Evolutionary conservation across 176 grass and related monocot genomes (phyloP).

Genomic region (Triticum dicoccoides): DNA sequence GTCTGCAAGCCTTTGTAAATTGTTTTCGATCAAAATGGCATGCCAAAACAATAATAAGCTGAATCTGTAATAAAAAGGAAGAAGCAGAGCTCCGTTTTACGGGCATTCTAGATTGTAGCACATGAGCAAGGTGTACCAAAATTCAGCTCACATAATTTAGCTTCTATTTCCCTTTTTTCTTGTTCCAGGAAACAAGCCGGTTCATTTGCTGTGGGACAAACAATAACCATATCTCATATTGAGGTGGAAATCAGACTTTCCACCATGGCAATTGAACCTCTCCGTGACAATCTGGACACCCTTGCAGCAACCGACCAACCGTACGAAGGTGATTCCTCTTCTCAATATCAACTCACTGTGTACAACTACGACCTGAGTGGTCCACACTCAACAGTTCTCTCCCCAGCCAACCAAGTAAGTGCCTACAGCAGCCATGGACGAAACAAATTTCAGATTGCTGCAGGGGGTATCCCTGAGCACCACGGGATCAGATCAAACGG

Average conservation of each 20-base stretch:
- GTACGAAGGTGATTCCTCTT: neutral
- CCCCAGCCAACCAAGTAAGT: neutral
- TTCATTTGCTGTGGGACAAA: neutral
- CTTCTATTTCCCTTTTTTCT: neutral
- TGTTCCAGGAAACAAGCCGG: neutral
- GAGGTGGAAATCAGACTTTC: neutral
- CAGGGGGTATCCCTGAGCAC: neutral
- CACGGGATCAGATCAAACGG: constrained; percentile 19
- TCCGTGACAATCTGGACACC: neutral
- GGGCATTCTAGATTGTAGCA: neutral
- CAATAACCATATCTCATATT: neutral
- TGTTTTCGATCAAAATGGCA: neutral
- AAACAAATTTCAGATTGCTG: neutral
- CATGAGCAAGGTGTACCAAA: neutral
- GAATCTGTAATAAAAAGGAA: neutral
- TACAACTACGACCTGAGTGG: neutral
- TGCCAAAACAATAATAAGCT: neutral
- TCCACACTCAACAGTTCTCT: neutral
- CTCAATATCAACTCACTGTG: neutral
- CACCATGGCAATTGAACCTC: constrained; percentile 17
- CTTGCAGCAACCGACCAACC: neutral
- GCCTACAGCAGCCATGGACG: neutral
- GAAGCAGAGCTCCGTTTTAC: neutral
- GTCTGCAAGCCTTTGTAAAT: neutral
- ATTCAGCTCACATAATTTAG: neutral